Conservation (phyloP, 139 green algal species). For the Tetraselmis chui region DNA sequence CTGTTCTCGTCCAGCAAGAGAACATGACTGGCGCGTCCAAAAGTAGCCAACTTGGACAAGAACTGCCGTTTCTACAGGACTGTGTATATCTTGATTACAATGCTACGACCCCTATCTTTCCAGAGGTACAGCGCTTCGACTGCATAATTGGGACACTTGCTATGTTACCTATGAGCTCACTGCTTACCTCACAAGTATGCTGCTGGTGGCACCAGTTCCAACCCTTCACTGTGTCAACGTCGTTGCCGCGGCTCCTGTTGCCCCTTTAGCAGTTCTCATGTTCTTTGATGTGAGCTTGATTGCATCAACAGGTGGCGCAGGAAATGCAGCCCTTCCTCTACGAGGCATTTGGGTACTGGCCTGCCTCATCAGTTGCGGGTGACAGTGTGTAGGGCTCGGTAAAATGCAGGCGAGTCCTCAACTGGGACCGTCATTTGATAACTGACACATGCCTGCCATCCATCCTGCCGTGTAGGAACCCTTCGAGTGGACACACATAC, state of each 20-base stretch:
- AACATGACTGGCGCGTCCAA: background rate
- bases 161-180: too few relatives aligned
- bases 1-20: background rate
- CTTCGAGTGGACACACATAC: slow-evolving; percentile 46
- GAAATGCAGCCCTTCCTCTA: slow-evolving; percentile 56
- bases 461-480: slow-evolving; percentile 52
- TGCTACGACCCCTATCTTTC: slow-evolving; percentile 54
- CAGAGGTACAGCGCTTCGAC: slow-evolving; percentile 30
- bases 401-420: too few relatives aligned
- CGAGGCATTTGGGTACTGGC: slow-evolving; percentile 38
- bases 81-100: slow-evolving; percentile 62
- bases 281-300: too few relatives aligned
- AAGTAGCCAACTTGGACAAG: slow-evolving; percentile 6
- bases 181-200: too few relatives aligned
- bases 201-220: too few relatives aligned
- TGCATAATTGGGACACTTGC: background rate
- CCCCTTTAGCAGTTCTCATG: too few relatives aligned
- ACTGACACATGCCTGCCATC: too few relatives aligned
- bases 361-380: too few relatives aligned
- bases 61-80: background rate
- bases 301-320: slow-evolving; percentile 18
- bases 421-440: too few relatives aligned
- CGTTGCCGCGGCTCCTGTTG: too few relatives aligned
- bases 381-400: too few relatives aligned
- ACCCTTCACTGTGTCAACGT: too few relatives aligned